Conservation (phyloP, 805 yeast species). For the Wickerhamomyces subpelliculosus region DNA sequence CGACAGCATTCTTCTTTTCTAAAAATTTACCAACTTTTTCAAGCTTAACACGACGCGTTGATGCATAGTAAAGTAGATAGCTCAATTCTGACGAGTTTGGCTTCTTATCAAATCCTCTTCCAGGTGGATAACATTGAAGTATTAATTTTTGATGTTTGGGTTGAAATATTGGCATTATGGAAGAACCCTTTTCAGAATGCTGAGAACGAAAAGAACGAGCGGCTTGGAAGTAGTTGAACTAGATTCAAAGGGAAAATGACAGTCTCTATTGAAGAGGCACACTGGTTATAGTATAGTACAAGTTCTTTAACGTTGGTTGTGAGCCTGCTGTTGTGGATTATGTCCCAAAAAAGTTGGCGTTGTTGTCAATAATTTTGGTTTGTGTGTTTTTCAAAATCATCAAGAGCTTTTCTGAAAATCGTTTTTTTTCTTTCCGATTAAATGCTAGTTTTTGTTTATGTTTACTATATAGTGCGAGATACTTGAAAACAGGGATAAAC, state of each 20-base stretch:
- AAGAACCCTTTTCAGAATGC: background rate
- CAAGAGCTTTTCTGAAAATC: too few relatives aligned
- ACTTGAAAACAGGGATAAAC: too few relatives aligned
- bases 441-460: too few relatives aligned
- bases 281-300: too few relatives aligned
- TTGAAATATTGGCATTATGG: slow-evolving; percentile 32
- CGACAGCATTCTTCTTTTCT: slow-evolving; percentile 52
- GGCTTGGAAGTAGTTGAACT: too few relatives aligned
- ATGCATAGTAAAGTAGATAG: slow-evolving; percentile 81
- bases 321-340: background rate
- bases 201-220: background rate
- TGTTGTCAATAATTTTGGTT: background rate
- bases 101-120: slow-evolving; percentile 76
- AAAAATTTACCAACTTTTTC: slow-evolving; percentile 78
- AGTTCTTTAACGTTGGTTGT: background rate
- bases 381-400: background rate
- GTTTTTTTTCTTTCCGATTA: too few relatives aligned
- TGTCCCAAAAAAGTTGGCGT: background rate
- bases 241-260: too few relatives aligned
- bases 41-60: slow-evolving; percentile 80
- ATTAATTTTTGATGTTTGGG: slow-evolving; percentile 90
- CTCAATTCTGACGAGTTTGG: slow-evolving; percentile 91
- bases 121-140: slow-evolving; percentile 89
- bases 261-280: too few relatives aligned
- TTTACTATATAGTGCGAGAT: too few relatives aligned